These are phyloP conservation scores for Arachnomyces sp. DNA, from an alignment of 2,329 filamentous ascomycete species.

Conservation along the genomic window DNA sequence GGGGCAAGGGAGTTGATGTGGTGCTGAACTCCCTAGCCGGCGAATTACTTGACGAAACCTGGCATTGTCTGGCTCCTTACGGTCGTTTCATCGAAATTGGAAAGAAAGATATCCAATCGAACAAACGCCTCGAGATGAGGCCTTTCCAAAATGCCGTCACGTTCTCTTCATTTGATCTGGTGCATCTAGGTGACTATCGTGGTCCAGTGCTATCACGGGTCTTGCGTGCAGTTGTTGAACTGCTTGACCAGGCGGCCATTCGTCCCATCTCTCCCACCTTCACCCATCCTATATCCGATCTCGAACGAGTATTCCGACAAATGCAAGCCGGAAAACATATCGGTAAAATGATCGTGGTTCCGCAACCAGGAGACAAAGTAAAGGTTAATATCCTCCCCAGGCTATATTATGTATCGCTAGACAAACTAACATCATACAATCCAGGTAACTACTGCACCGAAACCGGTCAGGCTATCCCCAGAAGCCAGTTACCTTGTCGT, in stretches of 20 bases:
- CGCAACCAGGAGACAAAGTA: conserved; percentile 3
- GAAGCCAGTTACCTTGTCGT: conserved; percentile 45
- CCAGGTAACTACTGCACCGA: not conserved
- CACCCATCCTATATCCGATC: conserved; percentile 11
- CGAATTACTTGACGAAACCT: conserved; percentile 8
- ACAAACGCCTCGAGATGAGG: conserved; percentile 33
- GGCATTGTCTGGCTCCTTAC: conserved; percentile 11
- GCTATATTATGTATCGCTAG: conserved; percentile 6
- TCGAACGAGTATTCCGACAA: conserved; percentile 16
- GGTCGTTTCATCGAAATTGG: conserved; percentile 37
- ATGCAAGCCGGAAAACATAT: conserved; percentile 23
- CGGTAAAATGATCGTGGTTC: conserved; percentile 17
- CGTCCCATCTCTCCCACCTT: conserved; percentile 6
- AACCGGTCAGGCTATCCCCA: conserved; percentile 2
- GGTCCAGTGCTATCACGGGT: conserved; percentile 3
- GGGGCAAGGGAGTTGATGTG: conserved; percentile 10
- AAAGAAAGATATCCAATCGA: conserved; percentile 33
- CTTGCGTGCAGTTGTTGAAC: conserved; percentile 2
- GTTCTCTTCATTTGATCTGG: conserved; percentile 19
- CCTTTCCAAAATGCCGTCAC: conserved; percentile 33
- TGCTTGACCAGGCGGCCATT: conserved; percentile 8
- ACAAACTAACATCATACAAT: not conserved
- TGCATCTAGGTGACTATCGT: conserved; percentile 4
- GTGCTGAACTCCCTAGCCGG: conserved; percentile 13
- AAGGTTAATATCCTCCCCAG: conserved; percentile 9